Base-by-base conservation (phyloP, 2,329 filamentous ascomycete genomes). In the Curvularia sp. region DNA sequence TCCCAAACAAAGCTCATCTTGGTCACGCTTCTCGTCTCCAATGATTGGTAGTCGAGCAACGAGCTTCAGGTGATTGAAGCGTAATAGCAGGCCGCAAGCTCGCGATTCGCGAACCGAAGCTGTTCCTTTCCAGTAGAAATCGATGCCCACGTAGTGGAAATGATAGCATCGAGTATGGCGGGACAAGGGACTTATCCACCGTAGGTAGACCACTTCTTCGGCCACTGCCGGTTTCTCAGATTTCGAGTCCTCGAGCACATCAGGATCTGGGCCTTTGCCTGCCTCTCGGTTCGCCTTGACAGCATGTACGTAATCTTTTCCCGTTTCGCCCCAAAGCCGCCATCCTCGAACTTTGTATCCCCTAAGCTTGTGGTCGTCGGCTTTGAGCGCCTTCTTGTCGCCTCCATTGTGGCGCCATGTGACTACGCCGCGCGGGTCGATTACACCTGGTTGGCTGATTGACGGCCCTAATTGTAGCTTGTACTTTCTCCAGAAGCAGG, bases 91-190 rank as follows among this genome's bases (percentile, higher is more conserved):
- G 0, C 73, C 74, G 47, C 66, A 74, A 4, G 30, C 55, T 1
- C 67, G 49, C 3, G 49, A 41, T 48, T 73, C 70, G 23, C 59
- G 63, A 10, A 72, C 69, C 3, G 66, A 71, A 15, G 66, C 62
- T 3, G 74, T 76, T 5, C 73, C 73, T 49, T 74, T 76, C 74
- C 74, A 77, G 49, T 62, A 69, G 51, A 76, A 77, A 13, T 74
- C 70, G 3, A 76, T 53, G 7, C 62, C 68, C 0, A 6, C 34
- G 49, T 68, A 75, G 0, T 47, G 38, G 47, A 77, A 77, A 6
- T 67, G 57, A 47, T 77, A 75, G 8, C 59, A 45, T 28, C 74
- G 64, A n/a, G 74, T 70, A 12, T 67, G 51, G 1, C 50, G 53
- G 2, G 71, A 70, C 6, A 76, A 61, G 5, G 74, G 70, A 1